These are phyloP conservation scores for Pseudocercospora fijiensis DNA, from an alignment of 2,329 filamentous ascomycete genomes.

Conservation along the genomic window DNA sequence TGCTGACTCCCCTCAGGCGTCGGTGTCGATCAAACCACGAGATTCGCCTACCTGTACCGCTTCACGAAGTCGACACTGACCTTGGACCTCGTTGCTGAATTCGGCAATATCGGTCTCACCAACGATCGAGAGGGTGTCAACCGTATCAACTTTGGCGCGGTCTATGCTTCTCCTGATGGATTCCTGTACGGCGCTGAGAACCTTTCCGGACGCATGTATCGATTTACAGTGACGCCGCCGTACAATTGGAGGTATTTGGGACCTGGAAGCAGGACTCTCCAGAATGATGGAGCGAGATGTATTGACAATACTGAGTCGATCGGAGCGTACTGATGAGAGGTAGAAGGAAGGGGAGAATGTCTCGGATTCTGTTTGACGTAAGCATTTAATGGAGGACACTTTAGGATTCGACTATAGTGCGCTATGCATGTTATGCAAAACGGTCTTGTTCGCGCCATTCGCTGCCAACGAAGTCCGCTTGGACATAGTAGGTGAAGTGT, in stretches of 20 bases:
- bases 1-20: not conserved
- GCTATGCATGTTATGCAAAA: too few species aligned
- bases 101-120: not conserved
- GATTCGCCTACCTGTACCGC: conserved; percentile 2
- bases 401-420: too few species aligned
- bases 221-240: conserved; percentile 5
- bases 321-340: not conserved
- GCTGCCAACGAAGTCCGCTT: too few species aligned
- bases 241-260: not conserved
- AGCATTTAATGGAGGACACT: not conserved
- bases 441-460: too few species aligned
- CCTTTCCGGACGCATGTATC: conserved; percentile 3
- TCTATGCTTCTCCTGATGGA: conserved; percentile 8
- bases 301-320: conserved; percentile 12
- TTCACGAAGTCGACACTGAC: not conserved
- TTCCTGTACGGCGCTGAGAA: conserved; percentile 12
- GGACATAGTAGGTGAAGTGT: too few species aligned
- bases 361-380: not conserved
- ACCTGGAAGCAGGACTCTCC: not conserved
- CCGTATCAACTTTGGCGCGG: conserved; percentile 7
- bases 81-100: not conserved
- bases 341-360: not conserved
- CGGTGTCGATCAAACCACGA: not conserved
- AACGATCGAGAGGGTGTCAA: not conserved
- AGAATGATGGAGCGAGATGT: conserved; percentile 18